phyloP scores from a whole-genome alignment of 495 filamentous ascomycete genomes.

The Clavariopsis aquatica region DNA sequence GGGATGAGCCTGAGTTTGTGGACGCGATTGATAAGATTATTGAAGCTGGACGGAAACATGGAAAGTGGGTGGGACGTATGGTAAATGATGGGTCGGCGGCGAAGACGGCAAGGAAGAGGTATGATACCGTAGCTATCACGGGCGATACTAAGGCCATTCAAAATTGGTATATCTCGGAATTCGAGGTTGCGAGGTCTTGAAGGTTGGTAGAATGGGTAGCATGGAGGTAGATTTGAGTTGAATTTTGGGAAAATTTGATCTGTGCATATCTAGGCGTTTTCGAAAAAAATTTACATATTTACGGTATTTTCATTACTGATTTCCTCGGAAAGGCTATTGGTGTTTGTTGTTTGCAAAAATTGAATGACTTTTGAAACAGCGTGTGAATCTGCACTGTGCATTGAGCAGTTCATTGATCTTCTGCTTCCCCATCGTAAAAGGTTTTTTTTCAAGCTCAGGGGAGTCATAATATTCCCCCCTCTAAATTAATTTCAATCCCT shows the following conservation, averaged over 20 bases:
- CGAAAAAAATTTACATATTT: too few species aligned
- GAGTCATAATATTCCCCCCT: too few species aligned
- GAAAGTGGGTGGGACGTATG: constrained; percentile 4
- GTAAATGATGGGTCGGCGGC: neutral
- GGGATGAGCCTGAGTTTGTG: neutral
- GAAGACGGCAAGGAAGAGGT: neutral
- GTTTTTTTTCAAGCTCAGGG: too few species aligned
- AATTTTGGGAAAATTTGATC: neutral
- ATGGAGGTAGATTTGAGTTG: neutral
- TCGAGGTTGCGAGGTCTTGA: neutral
- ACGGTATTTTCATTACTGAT: too few species aligned
- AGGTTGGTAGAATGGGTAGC: neutral
- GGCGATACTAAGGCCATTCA: constrained; percentile 6
- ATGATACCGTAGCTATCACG: constrained; percentile 2
- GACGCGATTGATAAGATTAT: constrained; percentile 2
- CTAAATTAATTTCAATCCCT: too few species aligned
- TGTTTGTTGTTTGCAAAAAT: too few species aligned
- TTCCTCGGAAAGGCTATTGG: too few species aligned
- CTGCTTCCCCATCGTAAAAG: too few species aligned
- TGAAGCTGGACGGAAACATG: neutral
- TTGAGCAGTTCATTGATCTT: too few species aligned
- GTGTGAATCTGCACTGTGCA: too few species aligned
- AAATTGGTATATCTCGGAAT: constrained; percentile 2
- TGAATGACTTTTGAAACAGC: too few species aligned
- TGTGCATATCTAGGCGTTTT: too few species aligned